Base-by-base conservation (phyloP, 129 eudicot genomes). In the Chrysanthemum seticuspe region DNA sequence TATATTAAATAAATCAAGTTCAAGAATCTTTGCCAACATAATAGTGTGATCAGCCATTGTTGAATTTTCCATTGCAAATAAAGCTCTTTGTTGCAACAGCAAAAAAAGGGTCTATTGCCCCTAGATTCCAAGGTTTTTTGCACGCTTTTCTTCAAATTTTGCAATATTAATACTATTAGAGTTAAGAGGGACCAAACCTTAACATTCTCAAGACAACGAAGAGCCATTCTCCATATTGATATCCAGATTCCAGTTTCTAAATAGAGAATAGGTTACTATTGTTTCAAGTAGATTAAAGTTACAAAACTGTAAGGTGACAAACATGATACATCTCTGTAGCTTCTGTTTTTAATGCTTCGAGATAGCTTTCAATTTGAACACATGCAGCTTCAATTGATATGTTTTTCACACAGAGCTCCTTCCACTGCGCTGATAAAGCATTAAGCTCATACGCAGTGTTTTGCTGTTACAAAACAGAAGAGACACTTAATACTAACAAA, bases 351-450 rank as follows among this genome's bases (percentile, higher is more conserved):
- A 87, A 78, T 78, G 83, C 85, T 73, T 78, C 86, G 27, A 84
- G 81, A 16, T 75, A 70, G 29, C 74, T 73, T 84, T 80, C 86
- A 48, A 94, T 62, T 62, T 83, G 78, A 48, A 80, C 84, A 68
- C 96, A 94, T 69, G 97, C 97, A 62, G 87, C 81, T 79, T 90
- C 87, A 13, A 94, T 94, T 82, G 88, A 83, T 54, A 94, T 94
- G 80, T 94, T 94, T 75, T 94, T 94, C 76, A 81, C 25, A 51
- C 96, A 90, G 21, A 94, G 97, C 77, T 94, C 98, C 83, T 78
- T 94, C 98, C 98, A 94, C 74, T 94, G 98, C 70, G 87, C 85
- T 47, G 98, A 94, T 75, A 94, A 85, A 62, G 91, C 93, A 86
- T 84, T 82, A 34, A 94, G 92, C 93, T 94, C 98, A 10, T 86